phyloP scores from a whole-genome alignment of 805 yeast species.

The Yarrowia sp. region DNA sequence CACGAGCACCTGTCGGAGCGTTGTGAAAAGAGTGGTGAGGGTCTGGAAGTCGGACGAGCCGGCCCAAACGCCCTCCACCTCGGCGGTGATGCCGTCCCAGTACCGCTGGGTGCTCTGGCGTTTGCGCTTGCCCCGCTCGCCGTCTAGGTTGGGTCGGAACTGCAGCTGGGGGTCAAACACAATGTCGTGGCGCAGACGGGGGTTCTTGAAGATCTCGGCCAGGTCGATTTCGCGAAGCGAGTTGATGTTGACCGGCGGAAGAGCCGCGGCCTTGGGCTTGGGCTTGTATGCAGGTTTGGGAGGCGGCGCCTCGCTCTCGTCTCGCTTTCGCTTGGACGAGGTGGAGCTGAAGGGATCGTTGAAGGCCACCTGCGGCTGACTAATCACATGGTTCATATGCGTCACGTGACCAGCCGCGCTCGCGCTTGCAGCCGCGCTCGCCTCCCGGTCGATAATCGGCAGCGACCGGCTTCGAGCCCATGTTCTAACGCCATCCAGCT shows the following conservation, averaged over 20 bases:
- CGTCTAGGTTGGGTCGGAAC: slow-evolving; percentile 86
- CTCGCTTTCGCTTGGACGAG: slow-evolving; percentile 6
- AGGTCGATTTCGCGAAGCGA: slow-evolving; percentile 82
- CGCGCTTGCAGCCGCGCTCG: background rate
- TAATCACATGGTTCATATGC: slow-evolving; percentile 19
- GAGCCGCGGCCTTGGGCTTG: background rate
- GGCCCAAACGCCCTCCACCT: slow-evolving; percentile 47
- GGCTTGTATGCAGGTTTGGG: background rate
- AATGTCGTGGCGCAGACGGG: slow-evolving; percentile 89
- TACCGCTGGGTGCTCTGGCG: slow-evolving; percentile 72
- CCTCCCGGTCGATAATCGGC: slow-evolving; percentile 5
- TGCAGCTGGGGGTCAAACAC: slow-evolving; percentile 88
- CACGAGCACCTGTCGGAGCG: slow-evolving; percentile 73
- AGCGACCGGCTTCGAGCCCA: slow-evolving; percentile 18
- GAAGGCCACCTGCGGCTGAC: background rate
- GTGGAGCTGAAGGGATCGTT: background rate
- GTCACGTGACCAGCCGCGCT: slow-evolving; percentile 6
- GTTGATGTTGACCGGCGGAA: slow-evolving; percentile 79
- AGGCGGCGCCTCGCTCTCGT: background rate
- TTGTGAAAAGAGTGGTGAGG: slow-evolving; percentile 68
- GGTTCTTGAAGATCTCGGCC: slow-evolving; percentile 84
- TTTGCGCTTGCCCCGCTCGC: slow-evolving; percentile 83
- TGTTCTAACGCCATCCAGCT: slow-evolving; percentile 4
- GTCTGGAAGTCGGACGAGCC: slow-evolving; percentile 38
- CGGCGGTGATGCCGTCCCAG: slow-evolving; percentile 74